Base-by-base conservation (phyloP, 1,284 basidiomycete genomes). In the Pseudozyma thailandica region DNA sequence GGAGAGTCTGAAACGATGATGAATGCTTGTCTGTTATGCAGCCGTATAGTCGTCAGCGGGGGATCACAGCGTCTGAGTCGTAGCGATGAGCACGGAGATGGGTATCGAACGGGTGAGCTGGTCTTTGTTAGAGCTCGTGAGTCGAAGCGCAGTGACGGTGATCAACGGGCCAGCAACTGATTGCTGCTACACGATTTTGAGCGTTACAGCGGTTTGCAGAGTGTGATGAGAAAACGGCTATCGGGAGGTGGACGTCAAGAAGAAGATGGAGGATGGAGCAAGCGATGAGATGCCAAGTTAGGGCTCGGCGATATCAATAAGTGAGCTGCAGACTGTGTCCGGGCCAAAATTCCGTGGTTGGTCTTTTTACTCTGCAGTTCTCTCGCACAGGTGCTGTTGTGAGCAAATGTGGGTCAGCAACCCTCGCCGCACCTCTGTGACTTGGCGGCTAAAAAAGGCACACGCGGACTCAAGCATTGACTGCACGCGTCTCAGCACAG, bases 281-380 rank as follows among this genome's bases (percentile, higher is more conserved):
- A 21, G n/a, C 12, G 18, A 5, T 20, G 27, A 21, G 12, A 50
- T 39, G 38, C 13, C 41, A 37, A 25, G 27, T 28, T 23, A 26
- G 35, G 30, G 50, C 12, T 51, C 50, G 50, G 50, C 50, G 50
- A 51, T 44, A 51, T 43, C 30, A 25, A 43, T 31, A n/a, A 44
- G 21, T 44, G 23, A 44, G 50, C 50, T 51, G 50, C 41, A 48
- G 21, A 30, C 33, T 48, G 31, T 20, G 20, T 23, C 30, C 30
- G n/a, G n/a, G n/a, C n/a, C n/a, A n/a, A n/a, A n/a, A n/a, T n/a
- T n/a, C n/a, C n/a, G n/a, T n/a, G n/a, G n/a, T n/a, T n/a, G n/a
- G n/a, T n/a, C n/a, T n/a, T n/a, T n/a, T n/a, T n/a, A n/a, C n/a
- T n/a, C n/a, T n/a, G n/a, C n/a, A n/a, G n/a, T n/a, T n/a, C n/a